Evolutionary conservation across 331 rosid genomes (phyloP), one percentile per base, ranked within the genome.

Genomic region (Pyrus hybrid): DNA sequence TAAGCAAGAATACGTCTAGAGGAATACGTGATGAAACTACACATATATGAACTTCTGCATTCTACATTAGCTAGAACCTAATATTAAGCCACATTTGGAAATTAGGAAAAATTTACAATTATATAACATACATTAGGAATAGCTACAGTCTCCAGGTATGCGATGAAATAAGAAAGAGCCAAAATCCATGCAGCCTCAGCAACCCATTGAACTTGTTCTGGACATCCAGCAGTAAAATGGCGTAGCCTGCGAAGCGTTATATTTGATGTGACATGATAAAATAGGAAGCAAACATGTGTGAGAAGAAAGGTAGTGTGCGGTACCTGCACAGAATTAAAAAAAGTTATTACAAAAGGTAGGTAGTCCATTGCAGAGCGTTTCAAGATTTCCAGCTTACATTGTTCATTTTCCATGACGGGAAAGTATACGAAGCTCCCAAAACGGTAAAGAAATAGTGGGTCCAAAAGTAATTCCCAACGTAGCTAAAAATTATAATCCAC

Each of bases 341-440:
- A 70, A 70, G 62, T 25, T 25, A 60, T 76, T 74, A 73, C 81
- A 70, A 72, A 58, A 60, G 37, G 32, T 74, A 68, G 58, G 70
- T 25, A 67, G 68, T 25, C 67, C 56, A 66, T 16, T 73, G 41
- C 63, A 68, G 63, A 77, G 20, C 51, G 37, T 71, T 77, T 51
- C 69, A 61, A 49, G 76, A 63, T 79, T 63, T 49, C 25, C 53
- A 35, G 54, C 96, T 86, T 89, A 95, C 99, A 79, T 95, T 83
- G 87, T 95, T 95, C 99, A 95, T 95, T 80, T 61, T 95, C 99
- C 99, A 95, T 22, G 99, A 95, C 14, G 99, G 99, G 78, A 95
- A 95, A 72, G 99, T 95, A 82, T 95, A 95, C 3, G 99, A 90
- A 66, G 99, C 99, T 23, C 97, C 99, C 82, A 95, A 86, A 84